phyloP scores from a whole-genome alignment of 306 rosid species.

The Spatholobus suberectus region DNA sequence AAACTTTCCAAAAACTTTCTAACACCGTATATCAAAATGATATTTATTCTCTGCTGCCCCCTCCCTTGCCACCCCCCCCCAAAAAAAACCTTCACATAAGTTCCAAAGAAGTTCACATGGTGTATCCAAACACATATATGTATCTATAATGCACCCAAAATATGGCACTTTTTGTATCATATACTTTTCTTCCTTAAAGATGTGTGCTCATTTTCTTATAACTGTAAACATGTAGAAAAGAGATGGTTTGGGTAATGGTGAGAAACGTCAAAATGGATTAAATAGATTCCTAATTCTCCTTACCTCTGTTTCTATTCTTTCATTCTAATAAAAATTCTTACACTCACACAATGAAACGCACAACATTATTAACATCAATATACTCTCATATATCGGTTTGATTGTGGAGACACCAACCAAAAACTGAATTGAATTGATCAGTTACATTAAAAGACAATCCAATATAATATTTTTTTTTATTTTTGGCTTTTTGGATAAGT shows the following conservation, averaged over 20 bases:
- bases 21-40: no score
- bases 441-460: no score
- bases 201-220: background rate
- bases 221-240: background rate
- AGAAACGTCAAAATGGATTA: background rate
- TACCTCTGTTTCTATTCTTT: constrained; percentile 9
- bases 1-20: no score
- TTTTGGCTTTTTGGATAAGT: no score
- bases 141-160: background rate
- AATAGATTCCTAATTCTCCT: background rate
- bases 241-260: background rate
- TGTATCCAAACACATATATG: background rate
- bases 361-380: no score
- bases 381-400: no score
- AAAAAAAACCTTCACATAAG: no score
- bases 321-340: background rate
- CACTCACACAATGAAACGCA: no score
- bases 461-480: no score
- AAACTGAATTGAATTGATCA: no score
- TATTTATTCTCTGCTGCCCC: background rate
- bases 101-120: background rate
- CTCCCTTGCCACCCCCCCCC: background rate
- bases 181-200: background rate
- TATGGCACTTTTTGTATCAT: background rate
- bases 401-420: no score